A percentile compares a stretch with the other conserved stretches of the same genome.
These are phyloP conservation scores for Eutrema salsugineum DNA, from an alignment of 441 rosid genomes.

Conservation along the genomic window DNA sequence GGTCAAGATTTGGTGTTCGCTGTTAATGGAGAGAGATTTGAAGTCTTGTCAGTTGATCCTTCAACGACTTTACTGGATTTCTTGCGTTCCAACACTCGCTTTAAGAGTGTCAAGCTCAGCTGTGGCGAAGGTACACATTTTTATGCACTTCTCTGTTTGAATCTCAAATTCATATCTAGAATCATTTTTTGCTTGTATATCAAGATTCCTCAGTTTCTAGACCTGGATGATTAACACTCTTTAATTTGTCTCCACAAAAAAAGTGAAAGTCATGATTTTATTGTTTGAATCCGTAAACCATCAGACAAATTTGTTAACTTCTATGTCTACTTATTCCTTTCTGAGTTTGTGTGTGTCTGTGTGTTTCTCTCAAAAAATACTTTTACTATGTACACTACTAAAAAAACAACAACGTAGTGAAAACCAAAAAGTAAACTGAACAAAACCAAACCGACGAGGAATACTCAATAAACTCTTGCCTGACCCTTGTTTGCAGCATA, in stretches of 20 bases:
- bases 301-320: neutral
- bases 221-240: neutral
- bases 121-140: slow-evolving; percentile 66
- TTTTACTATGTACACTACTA: too few relatives aligned
- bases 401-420: too few relatives aligned
- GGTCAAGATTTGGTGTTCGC: slow-evolving; percentile 47
- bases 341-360: neutral
- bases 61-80: slow-evolving; percentile 71
- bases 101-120: slow-evolving; percentile 70
- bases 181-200: neutral
- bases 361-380: neutral
- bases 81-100: slow-evolving; percentile 53
- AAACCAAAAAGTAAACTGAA: too few relatives aligned
- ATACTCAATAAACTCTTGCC: slow-evolving; percentile 65
- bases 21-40: slow-evolving; percentile 59
- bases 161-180: neutral
- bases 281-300: neutral
- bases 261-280: neutral
- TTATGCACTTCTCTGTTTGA: neutral
- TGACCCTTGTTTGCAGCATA: slow-evolving; percentile 73
- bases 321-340: neutral
- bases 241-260: neutral
- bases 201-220: neutral
- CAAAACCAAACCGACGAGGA: too few relatives aligned
- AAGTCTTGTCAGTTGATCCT: slow-evolving; percentile 44